phyloP scores from a whole-genome alignment of 1,284 basidiomycete genomes.

The Puccinia horiana region DNA sequence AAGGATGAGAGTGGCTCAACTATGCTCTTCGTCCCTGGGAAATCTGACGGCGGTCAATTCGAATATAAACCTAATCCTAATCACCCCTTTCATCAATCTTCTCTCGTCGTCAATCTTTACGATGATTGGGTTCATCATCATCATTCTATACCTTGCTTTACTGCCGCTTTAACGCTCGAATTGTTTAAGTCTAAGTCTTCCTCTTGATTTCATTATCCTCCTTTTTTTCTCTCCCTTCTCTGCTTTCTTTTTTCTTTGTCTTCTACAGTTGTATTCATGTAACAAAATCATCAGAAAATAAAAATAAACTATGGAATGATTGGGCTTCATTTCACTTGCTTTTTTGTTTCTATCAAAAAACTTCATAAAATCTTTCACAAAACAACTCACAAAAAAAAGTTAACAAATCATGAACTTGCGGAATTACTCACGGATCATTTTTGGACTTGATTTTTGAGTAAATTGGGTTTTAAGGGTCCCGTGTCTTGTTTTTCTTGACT shows the following conservation, averaged over 20 bases:
- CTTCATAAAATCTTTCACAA: too few relatives aligned
- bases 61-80: slow-evolving; percentile 39
- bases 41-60: slow-evolving; percentile 26
- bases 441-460: too few relatives aligned
- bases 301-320: too few relatives aligned
- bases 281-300: background rate
- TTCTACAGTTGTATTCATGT: background rate
- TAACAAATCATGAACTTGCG: too few relatives aligned
- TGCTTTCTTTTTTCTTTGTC: background rate
- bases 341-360: too few relatives aligned
- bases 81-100: slow-evolving; percentile 42
- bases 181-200: background rate
- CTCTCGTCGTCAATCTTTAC: slow-evolving; percentile 21
- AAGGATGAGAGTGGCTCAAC: slow-evolving; percentile 24
- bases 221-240: background rate
- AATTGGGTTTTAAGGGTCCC: too few relatives aligned
- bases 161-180: slow-evolving; percentile 43
- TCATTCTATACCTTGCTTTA: slow-evolving; percentile 35
- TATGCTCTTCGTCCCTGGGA: slow-evolving; percentile 39
- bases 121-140: slow-evolving; percentile 29
- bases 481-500: too few relatives aligned
- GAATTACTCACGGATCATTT: too few relatives aligned
- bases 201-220: background rate
- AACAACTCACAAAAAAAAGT: too few relatives aligned
- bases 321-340: too few relatives aligned